A percentile compares a stretch with the other conserved stretches of the same genome.
Evolutionary conservation across 257 asterid genomes (phyloP).

Genomic region (Galeopsis tetrahit): DNA sequence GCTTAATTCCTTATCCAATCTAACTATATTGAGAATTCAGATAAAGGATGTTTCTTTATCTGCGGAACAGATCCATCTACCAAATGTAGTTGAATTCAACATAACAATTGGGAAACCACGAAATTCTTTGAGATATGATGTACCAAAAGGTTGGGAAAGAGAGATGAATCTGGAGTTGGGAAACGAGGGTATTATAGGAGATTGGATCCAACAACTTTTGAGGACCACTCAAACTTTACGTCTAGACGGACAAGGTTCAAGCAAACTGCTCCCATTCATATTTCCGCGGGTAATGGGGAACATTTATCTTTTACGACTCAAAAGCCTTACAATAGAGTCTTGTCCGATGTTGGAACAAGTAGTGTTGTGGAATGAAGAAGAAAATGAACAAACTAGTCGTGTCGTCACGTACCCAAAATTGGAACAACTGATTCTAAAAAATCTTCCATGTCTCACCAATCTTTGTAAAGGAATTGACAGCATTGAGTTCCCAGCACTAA

Average conservation of each 20-base stretch:
- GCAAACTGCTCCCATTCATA: neutral
- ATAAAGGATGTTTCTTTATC: neutral
- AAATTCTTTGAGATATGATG: neutral
- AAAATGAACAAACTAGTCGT: neutral
- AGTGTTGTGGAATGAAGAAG: neutral
- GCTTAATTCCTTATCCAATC: neutral
- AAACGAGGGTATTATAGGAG: neutral
- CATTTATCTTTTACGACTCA: neutral
- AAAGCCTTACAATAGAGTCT: neutral
- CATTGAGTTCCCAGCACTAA: neutral
- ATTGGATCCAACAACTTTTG: neutral
- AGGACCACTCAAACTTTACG: neutral
- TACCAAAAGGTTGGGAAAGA: neutral
- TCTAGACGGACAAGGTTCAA: neutral
- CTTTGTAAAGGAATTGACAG: too few species aligned
- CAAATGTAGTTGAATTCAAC: neutral
- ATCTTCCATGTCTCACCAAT: neutral
- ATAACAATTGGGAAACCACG: neutral
- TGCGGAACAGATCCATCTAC: neutral
- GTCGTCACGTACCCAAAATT: neutral
- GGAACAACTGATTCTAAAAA: neutral
- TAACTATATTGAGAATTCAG: neutral
- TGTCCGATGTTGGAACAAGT: too few species aligned
- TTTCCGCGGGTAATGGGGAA: neutral
- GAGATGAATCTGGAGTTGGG: neutral